These are phyloP conservation scores for Collybiopsis luxurians DNA, from an alignment of 768 basidiomycete genomes.

Conservation along the genomic window DNA sequence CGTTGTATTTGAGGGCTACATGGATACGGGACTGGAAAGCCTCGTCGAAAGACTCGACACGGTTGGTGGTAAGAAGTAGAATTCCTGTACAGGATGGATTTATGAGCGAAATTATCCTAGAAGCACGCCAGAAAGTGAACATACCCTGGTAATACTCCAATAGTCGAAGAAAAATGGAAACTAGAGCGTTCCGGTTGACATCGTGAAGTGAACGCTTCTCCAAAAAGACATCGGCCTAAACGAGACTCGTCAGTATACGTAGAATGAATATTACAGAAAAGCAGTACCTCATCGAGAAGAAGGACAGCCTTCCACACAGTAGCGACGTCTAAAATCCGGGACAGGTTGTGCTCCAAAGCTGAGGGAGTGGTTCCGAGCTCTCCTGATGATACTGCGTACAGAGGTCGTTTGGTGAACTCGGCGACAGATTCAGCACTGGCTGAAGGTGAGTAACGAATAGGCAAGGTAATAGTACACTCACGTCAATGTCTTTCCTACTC, in stretches of 20 bases:
- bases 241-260: not conserved
- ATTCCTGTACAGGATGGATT: slow-evolving; percentile 25
- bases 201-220: slow-evolving; percentile 18
- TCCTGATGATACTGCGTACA: slow-evolving; percentile 17
- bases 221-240: slow-evolving; percentile 26
- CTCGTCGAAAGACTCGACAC: slow-evolving; percentile 32
- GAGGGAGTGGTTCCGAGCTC: slow-evolving; percentile 13
- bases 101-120: too few relatives aligned
- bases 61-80: slow-evolving; percentile 38
- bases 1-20: slow-evolving; percentile 16
- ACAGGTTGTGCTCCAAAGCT: not conserved
- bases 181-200: slow-evolving; percentile 29
- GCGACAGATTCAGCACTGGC: slow-evolving; percentile 30
- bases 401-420: slow-evolving; percentile 24
- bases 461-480: not conserved
- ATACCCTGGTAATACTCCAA: slow-evolving; percentile 36
- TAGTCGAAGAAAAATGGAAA: slow-evolving; percentile 33
- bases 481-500: slow-evolving; percentile 32
- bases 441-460: not conserved
- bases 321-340: slow-evolving; percentile 2
- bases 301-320: not conserved
- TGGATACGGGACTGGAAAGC: slow-evolving; percentile 37
- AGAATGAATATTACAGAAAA: slow-evolving; percentile 7
- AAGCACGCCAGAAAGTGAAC: too few relatives aligned
- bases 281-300: not conserved